Base-by-base conservation (phyloP, 495 filamentous ascomycete species). In the Xylaria nigripes region DNA sequence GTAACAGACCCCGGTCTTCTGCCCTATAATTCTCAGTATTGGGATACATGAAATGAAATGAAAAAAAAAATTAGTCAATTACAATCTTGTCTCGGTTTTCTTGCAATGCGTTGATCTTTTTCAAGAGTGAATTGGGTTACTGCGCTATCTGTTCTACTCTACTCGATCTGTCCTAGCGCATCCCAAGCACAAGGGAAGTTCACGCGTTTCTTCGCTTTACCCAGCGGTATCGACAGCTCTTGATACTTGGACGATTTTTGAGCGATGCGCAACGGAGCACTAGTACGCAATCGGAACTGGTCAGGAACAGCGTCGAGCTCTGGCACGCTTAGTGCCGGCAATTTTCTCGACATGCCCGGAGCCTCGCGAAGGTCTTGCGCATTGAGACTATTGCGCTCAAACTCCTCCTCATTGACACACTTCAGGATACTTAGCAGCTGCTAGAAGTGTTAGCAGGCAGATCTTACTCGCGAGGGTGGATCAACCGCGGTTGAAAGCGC, bases 261-360 rank as follows among this genome's bases (percentile, higher is more conserved):
- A 55, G 45, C 19, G 50, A 0, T 21, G 25, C n/a, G 8, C 51
- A 2, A 30, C 51, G 51, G 15, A 55, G 40, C 7, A 49, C 25
- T 2, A 19, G 9, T 3, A 43, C 53, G 19, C 45, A 55, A 1
- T 12, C 5, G 1, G 6, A 23, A 5, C n/a, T 6, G 16, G 45
- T 32, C 18, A 50, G 18, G 13, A 49, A 40, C 16, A 29, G 53
- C 24, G 10, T 50, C 53, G 9, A 50, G 36, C 36, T 50, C 53
- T 9, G 50, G 38, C 38, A 49, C 36, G 18, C 34, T 44, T 15
- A 55, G 45, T 2, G 53, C 46, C 2, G 53, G 46, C 3, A 55
- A 45, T 22, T 40, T 48, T 10, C 12, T 2, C 22, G 44, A 3
- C 2, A 32, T 3, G 12, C 1, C 18, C 34, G 36, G 48, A 23